Evolutionary conservation across 140 eudicot genomes (phyloP).

Genomic region (Erigeron philadelphicus): DNA sequence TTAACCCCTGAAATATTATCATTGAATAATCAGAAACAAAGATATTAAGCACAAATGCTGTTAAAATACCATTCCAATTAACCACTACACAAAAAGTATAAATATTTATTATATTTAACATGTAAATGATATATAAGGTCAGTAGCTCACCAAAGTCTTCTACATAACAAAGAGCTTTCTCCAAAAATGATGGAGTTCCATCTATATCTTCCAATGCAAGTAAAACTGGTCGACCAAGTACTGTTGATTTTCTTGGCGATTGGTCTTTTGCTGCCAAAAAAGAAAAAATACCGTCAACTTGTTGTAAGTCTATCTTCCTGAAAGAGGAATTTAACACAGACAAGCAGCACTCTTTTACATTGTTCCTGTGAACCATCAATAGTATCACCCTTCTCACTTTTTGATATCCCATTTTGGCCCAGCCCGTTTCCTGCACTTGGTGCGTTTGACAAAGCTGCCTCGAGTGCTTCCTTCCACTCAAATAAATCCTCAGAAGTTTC

Average conservation of each 20-base stretch:
- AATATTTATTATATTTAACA: neutral
- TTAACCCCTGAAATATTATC: constrained; percentile 48
- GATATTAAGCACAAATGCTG: neutral
- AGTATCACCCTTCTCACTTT: constrained; percentile 51
- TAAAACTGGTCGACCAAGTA: constrained; percentile 81
- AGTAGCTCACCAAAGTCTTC: constrained; percentile 65
- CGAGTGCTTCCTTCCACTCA: constrained; percentile 90
- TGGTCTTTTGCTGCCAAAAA: constrained; percentile 55
- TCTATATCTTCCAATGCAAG: constrained; percentile 93
- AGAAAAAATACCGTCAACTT: neutral
- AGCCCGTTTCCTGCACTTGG: constrained; percentile 53
- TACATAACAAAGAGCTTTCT: constrained; percentile 86
- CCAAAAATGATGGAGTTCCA: constrained; percentile 91
- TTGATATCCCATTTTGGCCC: constrained; percentile 52
- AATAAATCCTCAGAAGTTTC: constrained; percentile 76
- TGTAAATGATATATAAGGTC: neutral
- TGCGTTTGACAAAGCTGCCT: constrained; percentile 76
- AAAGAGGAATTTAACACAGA: neutral
- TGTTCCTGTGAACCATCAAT: constrained; percentile 55
- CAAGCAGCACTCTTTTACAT: constrained; percentile 30
- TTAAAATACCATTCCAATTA: neutral
- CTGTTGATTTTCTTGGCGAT: constrained; percentile 54
- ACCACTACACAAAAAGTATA: neutral
- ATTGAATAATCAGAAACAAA: constrained; percentile 16
- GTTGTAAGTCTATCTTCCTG: neutral